phyloP scores from a whole-genome alignment of 768 basidiomycete species.

The Pleurotus tuoliensis region DNA sequence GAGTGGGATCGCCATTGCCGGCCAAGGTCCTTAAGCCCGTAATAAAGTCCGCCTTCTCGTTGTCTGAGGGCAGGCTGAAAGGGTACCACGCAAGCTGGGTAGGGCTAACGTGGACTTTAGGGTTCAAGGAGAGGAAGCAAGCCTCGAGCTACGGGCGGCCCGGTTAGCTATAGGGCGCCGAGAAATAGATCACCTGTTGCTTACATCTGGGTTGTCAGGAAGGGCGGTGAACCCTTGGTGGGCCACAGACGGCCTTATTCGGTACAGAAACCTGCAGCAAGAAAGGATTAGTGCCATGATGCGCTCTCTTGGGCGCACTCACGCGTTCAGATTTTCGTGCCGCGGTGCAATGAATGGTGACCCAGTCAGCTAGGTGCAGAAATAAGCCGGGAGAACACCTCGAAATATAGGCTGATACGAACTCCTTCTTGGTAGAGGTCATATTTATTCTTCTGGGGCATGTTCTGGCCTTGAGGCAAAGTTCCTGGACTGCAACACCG shows the following conservation, averaged over 20 bases:
- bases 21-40: constrained; percentile 60
- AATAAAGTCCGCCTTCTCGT: constrained; percentile 46
- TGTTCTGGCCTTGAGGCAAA: constrained; percentile 57
- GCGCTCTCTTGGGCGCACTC: constrained; percentile 17
- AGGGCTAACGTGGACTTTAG: constrained; percentile 56
- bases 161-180: background rate
- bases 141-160: constrained; percentile 46
- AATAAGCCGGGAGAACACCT: background rate
- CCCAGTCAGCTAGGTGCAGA: constrained; percentile 46
- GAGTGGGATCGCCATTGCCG: constrained; percentile 58
- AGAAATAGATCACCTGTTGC: constrained; percentile 14
- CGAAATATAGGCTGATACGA: background rate
- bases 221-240: constrained; percentile 57
- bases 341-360: constrained; percentile 58
- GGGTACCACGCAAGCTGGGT: constrained; percentile 68
- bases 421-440: constrained; percentile 60
- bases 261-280: constrained; percentile 52
- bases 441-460: constrained; percentile 60
- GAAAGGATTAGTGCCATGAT: too few species aligned
- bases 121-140: constrained; percentile 55
- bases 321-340: constrained; percentile 48
- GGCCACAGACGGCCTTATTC: constrained; percentile 64
- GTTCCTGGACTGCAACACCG: constrained; percentile 40
- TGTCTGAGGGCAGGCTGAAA: constrained; percentile 45
- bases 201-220: constrained; percentile 55